Base-by-base conservation (phyloP, 2,329 filamentous ascomycete species). In the Sporothrix humicola region DNA sequence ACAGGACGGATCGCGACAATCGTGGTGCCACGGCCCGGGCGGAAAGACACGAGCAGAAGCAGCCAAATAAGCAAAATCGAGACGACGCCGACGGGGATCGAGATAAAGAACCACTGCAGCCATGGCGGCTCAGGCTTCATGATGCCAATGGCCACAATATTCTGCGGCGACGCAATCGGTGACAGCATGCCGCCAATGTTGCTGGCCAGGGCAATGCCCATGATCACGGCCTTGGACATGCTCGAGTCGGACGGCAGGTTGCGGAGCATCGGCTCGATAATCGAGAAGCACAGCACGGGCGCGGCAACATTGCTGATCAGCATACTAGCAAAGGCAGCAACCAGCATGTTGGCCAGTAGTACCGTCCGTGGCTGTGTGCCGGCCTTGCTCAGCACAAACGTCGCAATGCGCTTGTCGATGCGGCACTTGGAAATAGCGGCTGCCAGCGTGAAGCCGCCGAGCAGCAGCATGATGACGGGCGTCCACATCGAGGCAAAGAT, bases 401-500 rank as follows among this genome's bases (percentile, higher is more conserved):
- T 98, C 1, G 96, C 96, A 84, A 99, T 94, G 80, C 96, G 92
- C 83, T 98, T 98, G 75, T 97, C 96, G 79, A 99, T 98, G 77
- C 95, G 96, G 82, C 97, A 97, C 82, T 99, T 99, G 68, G 94
- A 97, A 72, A 99, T 84, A 0, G 96, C 97, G 0, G 96, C 96
- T 10, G 96, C 96, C 72, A 99, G 91, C 1, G 96, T 97, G 80
- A 99, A 99, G 46, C 96, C 96, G 77, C 96, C 96, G 0, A 99
- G 90, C 26, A 99, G 86, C 17, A 99, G 89, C 96, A 99, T 98
- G 77, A 99, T 99, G 72, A 99, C 96, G 0, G 96, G 95, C 3
- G 95, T 98, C 96, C 96, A 99, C 96, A 99, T 99, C 37, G 96
- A 92, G 4, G 94, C 87, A 79, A 99, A 98, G 73, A 98, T 92